A percentile compares a stretch with the other conserved stretches of the same genome.
These are phyloP conservation scores for Ophiognomonia clavigignenti-juglandacearum DNA, from an alignment of 2,329 filamentous ascomycete species.

Conservation along the genomic window DNA sequence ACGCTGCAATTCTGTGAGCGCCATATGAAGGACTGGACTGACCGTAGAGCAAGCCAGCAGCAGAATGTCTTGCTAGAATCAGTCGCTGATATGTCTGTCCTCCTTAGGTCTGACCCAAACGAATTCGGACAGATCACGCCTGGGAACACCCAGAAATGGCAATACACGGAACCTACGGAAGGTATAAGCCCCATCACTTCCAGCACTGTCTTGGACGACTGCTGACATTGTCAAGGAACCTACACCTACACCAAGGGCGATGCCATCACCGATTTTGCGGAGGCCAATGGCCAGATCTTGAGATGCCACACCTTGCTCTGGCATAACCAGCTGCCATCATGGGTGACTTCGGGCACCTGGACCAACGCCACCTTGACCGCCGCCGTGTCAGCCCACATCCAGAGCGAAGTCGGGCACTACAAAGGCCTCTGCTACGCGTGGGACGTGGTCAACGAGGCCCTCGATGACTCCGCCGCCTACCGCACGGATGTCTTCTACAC, in stretches of 20 bases:
- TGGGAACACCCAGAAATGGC: conserved; percentile 62
- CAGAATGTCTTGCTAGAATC: too few relatives aligned
- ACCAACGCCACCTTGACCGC: conserved; percentile 51
- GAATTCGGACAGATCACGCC: conserved; percentile 64
- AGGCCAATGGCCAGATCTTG: conserved; percentile 44
- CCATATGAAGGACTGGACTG: too few relatives aligned
- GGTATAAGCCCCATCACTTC: conserved; percentile 21
- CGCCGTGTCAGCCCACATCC: conserved; percentile 54
- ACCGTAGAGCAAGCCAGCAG: too few relatives aligned
- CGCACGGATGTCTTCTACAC: conserved; percentile 49
- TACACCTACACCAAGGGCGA: conserved; percentile 59
- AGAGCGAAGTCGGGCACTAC: conserved; percentile 52
- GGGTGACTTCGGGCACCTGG: conserved; percentile 47
- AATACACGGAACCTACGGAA: conserved; percentile 52
- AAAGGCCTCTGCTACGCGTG: conserved; percentile 57
- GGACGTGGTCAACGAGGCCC: conserved; percentile 63
- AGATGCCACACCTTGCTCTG: conserved; percentile 59
- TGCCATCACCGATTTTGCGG: conserved; percentile 43
- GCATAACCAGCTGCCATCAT: conserved; percentile 48
- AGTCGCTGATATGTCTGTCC: neutral
- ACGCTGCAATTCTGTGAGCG: conserved; percentile 44
- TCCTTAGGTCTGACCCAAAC: conserved; percentile 34
- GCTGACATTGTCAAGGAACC: conserved; percentile 29
- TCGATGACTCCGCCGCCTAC: conserved; percentile 53
- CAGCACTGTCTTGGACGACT: neutral